Conservation (phyloP, 345 rosid species). For the Camelina sativa region DNA sequence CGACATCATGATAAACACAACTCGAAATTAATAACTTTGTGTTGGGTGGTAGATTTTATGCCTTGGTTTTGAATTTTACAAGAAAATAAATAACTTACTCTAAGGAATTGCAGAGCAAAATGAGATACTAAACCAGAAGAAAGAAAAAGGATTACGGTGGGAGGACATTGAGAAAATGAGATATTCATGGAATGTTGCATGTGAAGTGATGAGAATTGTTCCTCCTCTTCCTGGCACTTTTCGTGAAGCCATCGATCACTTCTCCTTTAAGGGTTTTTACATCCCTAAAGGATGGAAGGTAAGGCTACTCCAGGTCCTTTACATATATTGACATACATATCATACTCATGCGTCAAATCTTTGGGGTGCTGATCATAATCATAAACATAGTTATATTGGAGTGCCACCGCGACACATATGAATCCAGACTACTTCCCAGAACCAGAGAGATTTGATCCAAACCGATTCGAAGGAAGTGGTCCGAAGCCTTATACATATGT, state of each 20-base stretch:
- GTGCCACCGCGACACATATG: conserved; percentile 51
- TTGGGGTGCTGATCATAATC: background rate
- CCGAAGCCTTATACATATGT: conserved; percentile 54
- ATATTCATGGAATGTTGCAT: conserved; percentile 61
- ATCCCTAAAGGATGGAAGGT: conserved; percentile 63
- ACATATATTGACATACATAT: background rate
- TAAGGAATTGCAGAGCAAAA: conserved; percentile 48
- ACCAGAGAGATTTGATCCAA: conserved; percentile 54
- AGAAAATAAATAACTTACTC: background rate
- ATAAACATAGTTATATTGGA: conserved; percentile 52
- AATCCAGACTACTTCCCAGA: conserved; percentile 47
- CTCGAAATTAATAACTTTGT: background rate
- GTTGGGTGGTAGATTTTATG: background rate
- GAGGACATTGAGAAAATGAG: conserved; percentile 54
- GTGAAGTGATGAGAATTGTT: conserved; percentile 58
- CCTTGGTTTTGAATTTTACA: background rate
- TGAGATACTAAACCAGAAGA: conserved; percentile 48
- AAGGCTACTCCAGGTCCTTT: background rate
- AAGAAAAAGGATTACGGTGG: conserved; percentile 48
- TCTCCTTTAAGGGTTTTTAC: conserved; percentile 49
- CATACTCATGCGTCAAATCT: background rate
- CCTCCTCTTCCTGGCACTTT: conserved; percentile 55
- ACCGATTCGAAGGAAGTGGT: conserved; percentile 52
- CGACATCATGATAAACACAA: too few species aligned
- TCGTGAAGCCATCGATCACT: conserved; percentile 50